Conservation (phyloP, 108 stramenopile species). For the Stephanodiscus minutulus region DNA sequence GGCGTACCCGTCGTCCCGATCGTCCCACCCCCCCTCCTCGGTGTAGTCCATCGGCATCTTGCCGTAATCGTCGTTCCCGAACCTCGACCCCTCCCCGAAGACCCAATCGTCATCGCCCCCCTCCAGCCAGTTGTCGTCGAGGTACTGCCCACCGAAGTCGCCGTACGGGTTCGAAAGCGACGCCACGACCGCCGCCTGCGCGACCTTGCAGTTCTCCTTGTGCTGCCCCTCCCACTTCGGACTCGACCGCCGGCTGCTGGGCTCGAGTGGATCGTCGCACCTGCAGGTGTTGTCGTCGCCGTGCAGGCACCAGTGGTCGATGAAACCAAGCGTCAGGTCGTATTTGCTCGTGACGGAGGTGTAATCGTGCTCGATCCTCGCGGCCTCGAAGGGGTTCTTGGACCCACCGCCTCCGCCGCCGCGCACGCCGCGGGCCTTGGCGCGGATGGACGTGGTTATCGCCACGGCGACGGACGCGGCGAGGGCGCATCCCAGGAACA, state of each 20-base stretch:
- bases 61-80: conserved; percentile 31
- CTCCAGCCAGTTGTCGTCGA: conserved; percentile 44
- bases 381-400: conserved; percentile 28
- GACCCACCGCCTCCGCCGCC: neutral
- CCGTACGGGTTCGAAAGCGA: neutral
- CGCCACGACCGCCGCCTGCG: conserved; percentile 33
- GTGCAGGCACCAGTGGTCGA: conserved; percentile 73
- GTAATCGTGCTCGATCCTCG: conserved; percentile 55
- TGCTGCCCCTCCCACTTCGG: conserved; percentile 53
- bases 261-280: conserved; percentile 65
- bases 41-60: neutral
- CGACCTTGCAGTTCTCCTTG: conserved; percentile 54
- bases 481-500: conserved; percentile 26
- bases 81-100: conserved; percentile 34
- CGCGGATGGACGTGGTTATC: conserved; percentile 9
- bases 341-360: conserved; percentile 47
- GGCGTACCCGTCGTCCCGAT: conserved; percentile 35
- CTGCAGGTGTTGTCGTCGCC: conserved; percentile 55
- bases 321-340: conserved; percentile 56
- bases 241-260: conserved; percentile 23
- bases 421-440: neutral
- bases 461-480: conserved; percentile 32
- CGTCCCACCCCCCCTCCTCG: conserved; percentile 1
- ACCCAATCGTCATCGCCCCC: conserved; percentile 48
- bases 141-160: conserved; percentile 9